Base-by-base conservation (phyloP, 148 eudicot genomes). In the Persicaria maculosa region DNA sequence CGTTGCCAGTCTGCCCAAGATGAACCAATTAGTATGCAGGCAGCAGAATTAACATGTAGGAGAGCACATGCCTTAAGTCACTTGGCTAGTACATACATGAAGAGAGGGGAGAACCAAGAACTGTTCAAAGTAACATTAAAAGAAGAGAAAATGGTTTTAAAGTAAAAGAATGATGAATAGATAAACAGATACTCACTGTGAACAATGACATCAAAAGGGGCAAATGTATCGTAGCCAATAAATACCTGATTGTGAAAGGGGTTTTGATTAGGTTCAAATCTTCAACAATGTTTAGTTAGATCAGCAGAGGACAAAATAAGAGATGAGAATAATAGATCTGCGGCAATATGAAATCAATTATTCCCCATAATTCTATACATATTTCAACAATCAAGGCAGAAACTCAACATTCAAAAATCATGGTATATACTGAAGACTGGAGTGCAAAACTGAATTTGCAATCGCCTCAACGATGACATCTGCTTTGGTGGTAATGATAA, bases 1-100 rank as follows among this genome's bases (percentile, higher is more conserved):
- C 92, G 86, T 31, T 81, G 92, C 99, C 99, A 95, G 77, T 92
- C 94, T 44, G 25, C 77, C 93, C 92, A 90, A 50, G 94, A 92
- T 75, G 90, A 85, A 74, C 99, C 99, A 82, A 83, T n/a, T n/a
- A n/a, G 92, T 79, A 92, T 88, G 82, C 92, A 83, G 75, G 94
- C 96, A 82, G 92, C 91, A 68, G 96, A 97, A 78, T 81, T 86
- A 78, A 92, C 75, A 97, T 95, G 91, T 74, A 50, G 78, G 52
- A 59, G 48, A 17, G 75, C 15, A 44, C 45, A 14, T 65, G 46
- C 46, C 45, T 64, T 36, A 64, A n/a, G 69, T 12, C 46, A 11
- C 47, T 65, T 65, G 46, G 19, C 5, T 9, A 10, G 0, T 31
- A 20, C 1, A 61, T 61, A 11, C 20, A 20, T 22, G 12, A 58